A percentile compares a stretch with the other conserved stretches of the same genome.
Conservation (phyloP, 371 early-diverging fungal genomes). For the Rhizopus arrhizus region DNA sequence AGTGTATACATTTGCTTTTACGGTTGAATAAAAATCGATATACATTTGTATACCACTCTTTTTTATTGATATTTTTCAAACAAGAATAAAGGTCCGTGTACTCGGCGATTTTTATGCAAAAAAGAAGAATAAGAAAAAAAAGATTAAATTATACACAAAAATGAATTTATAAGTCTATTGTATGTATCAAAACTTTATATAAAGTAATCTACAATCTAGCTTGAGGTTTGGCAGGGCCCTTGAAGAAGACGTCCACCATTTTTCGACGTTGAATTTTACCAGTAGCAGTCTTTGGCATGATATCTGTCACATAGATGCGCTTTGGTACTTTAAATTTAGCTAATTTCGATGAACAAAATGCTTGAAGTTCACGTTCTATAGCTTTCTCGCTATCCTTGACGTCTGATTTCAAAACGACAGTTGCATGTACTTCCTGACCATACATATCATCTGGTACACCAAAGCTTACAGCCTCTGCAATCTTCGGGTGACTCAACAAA, state of each 20-base stretch:
- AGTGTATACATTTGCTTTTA: too few species aligned
- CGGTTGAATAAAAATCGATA: too few species aligned
- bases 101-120: too few species aligned
- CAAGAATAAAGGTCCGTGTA: too few species aligned
- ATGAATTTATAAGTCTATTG: too few species aligned
- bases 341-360: conserved; percentile 54
- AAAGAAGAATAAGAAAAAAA: too few species aligned
- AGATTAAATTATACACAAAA: too few species aligned
- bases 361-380: conserved; percentile 48
- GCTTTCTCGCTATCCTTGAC: conserved; percentile 23
- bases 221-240: conserved; percentile 33
- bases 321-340: conserved; percentile 83
- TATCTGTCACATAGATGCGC: conserved; percentile 68
- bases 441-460: conserved; percentile 75
- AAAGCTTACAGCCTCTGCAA: conserved; percentile 82
- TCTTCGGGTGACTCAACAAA: conserved; percentile 68
- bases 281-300: conserved; percentile 78
- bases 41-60: too few species aligned
- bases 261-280: conserved; percentile 71
- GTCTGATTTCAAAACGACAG: conserved; percentile 59
- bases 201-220: conserved; percentile 43
- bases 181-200: too few species aligned
- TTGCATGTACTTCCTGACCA: conserved; percentile 83
- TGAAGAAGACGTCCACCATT: conserved; percentile 56
- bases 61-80: too few species aligned